phyloP scores from a whole-genome alignment of 164 flowering plant genomes.

The Piper betle region DNA sequence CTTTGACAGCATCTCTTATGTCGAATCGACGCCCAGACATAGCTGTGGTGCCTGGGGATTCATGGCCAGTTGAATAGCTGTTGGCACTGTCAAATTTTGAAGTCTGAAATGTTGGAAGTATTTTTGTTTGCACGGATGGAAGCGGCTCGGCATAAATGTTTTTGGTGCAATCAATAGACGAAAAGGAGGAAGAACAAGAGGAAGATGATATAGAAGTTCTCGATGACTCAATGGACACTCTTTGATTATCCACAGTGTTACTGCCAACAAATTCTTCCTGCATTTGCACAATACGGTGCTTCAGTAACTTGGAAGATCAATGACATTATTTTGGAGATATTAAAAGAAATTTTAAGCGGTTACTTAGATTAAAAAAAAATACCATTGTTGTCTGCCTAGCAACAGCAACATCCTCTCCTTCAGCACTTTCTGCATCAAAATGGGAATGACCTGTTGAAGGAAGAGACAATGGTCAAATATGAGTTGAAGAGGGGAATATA shows the following conservation, averaged over 20 bases:
- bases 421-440: constrained; percentile 20
- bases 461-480: background rate
- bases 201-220: constrained; percentile 75
- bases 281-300: constrained; percentile 9
- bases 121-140: constrained; percentile 39
- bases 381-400: constrained; percentile 20
- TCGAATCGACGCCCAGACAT: constrained; percentile 27
- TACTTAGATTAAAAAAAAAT: background rate
- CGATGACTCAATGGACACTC: constrained; percentile 56
- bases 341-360: too few relatives aligned
- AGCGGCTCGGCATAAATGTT: constrained; percentile 36
- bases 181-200: constrained; percentile 72
- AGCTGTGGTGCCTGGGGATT: constrained; percentile 26
- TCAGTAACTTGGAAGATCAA: background rate
- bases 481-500: background rate
- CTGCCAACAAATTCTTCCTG: constrained; percentile 44
- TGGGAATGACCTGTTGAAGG: constrained; percentile 31
- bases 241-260: constrained; percentile 39
- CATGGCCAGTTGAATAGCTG: constrained; percentile 11
- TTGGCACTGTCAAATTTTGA: constrained; percentile 22
- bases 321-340: background rate
- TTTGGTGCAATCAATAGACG: constrained; percentile 50
- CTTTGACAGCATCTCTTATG: constrained; percentile 71
- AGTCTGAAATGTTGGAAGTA: constrained; percentile 11
- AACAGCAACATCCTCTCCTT: constrained; percentile 21